These are phyloP conservation scores for Cucurbita moschata DNA, from an alignment of 306 rosid species.

Conservation along the genomic window DNA sequence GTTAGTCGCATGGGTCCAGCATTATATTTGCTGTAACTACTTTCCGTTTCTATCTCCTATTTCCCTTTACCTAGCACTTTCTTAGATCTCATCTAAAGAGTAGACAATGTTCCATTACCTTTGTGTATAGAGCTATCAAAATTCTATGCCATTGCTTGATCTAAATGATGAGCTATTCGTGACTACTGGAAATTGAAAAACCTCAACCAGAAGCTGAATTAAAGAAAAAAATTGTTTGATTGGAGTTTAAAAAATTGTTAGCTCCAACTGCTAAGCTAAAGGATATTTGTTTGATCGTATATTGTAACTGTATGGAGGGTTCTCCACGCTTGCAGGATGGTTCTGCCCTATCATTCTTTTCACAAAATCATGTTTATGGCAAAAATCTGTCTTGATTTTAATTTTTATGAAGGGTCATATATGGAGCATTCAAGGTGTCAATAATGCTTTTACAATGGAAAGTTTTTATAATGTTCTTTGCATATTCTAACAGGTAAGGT, in stretches of 20 bases:
- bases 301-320: neutral
- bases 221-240: neutral
- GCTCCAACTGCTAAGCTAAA: neutral
- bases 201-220: neutral
- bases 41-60: neutral
- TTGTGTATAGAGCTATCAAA: neutral
- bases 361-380: neutral
- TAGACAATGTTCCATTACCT: neutral
- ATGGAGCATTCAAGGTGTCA: neutral
- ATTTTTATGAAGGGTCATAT: neutral
- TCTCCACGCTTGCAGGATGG: neutral
- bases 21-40: neutral
- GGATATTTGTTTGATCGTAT: neutral
- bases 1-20: neutral
- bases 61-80: neutral
- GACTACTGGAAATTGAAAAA: neutral
- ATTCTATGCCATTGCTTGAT: neutral
- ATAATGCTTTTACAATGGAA: neutral
- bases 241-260: neutral
- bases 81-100: neutral
- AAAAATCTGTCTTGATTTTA: neutral
- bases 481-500: slow-evolving; percentile 42
- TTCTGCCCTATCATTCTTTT: neutral
- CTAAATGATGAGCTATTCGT: neutral
- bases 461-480: neutral